Evolutionary conservation across 2,329 filamentous ascomycete species (phyloP), one percentile per base, ranked within the genome.

Genomic region (Hypoxylon sp.): DNA sequence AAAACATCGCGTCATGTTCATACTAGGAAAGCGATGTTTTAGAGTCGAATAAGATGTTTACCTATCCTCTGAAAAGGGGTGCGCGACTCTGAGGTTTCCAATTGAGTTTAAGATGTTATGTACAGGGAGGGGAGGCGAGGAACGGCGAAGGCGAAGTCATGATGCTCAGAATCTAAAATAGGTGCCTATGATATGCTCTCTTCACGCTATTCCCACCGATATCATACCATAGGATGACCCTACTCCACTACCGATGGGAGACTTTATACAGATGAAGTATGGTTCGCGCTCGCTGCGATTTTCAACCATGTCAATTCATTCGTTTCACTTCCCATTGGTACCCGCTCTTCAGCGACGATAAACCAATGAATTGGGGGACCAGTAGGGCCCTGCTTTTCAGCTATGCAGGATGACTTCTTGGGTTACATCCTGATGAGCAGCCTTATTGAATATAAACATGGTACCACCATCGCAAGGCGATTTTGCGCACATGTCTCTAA

Each of bases 401-500:
- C 46, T 50, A 50, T 50, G 26, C 46, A 8, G 26, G 46, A 31
- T 24, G n/a, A 29, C 22, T 50, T 29, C 39, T 22, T 44, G 6
- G 39, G 39, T 44, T 19, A n/a, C 39, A 42, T 42, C 39, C 39
- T 42, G n/a, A 19, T 42, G 8, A 44, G 17, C 17, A 11, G 14
- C 14, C 3, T 22, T n/a, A 11, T 44, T 44, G 39, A 50, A 26
- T 10, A 29, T 50, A 31, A 50, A 50, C 46, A 50, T 50, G 22
- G 5, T 24, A 29, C 26, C 46, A 29, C 6, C 26, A 50, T 50
- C 24, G 3, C 46, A n/a, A 50, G 46, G 46, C 5, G 46, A 47
- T 29, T 50, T 50, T 22, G 10, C 22, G 46, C 26, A 17, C 22
- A 14, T 50, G 46, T 29, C 22, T 50, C 9, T 50, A 29, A 24